These are phyloP conservation scores for Gnaphalium uliginosum DNA, from an alignment of 129 eudicot species.

Conservation along the genomic window DNA sequence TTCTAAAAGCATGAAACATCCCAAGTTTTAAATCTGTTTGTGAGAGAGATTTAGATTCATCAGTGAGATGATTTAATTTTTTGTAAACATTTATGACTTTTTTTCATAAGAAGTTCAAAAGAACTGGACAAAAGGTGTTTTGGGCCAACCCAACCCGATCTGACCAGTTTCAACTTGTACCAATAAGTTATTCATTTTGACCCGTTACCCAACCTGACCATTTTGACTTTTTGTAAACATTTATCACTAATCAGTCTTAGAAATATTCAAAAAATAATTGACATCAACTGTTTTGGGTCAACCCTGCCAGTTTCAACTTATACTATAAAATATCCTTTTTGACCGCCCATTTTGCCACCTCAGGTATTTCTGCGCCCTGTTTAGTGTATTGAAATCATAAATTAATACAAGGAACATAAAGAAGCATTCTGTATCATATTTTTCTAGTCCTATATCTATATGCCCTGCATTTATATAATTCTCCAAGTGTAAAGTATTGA, in stretches of 20 bases:
- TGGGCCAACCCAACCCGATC: too few relatives aligned
- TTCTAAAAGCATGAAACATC: not conserved
- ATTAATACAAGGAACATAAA: not conserved
- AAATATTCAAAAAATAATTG: too few relatives aligned
- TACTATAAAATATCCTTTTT: not conserved
- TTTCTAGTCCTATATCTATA: not conserved
- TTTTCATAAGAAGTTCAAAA: too few relatives aligned
- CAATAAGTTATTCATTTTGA: too few relatives aligned
- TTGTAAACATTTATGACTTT: not conserved
- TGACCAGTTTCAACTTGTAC: too few relatives aligned
- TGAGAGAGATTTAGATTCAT: not conserved
- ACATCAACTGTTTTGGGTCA: too few relatives aligned
- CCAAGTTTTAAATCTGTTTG: not conserved
- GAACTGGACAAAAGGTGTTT: too few relatives aligned
- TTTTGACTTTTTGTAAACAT: too few relatives aligned
- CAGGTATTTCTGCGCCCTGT: not conserved
- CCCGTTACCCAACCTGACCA: too few relatives aligned
- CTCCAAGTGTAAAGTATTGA: not conserved
- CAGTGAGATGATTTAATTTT: not conserved
- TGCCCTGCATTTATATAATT: not conserved
- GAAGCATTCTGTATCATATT: not conserved
- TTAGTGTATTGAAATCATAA: not conserved
- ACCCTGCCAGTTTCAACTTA: too few relatives aligned
- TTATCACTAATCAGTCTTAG: too few relatives aligned
- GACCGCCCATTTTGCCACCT: not conserved